A percentile compares a stretch with the other conserved stretches of the same genome.
These are phyloP conservation scores for Cephalotrichum gorgonifer DNA, from an alignment of 2,329 filamentous ascomycete genomes.

Conservation along the genomic window DNA sequence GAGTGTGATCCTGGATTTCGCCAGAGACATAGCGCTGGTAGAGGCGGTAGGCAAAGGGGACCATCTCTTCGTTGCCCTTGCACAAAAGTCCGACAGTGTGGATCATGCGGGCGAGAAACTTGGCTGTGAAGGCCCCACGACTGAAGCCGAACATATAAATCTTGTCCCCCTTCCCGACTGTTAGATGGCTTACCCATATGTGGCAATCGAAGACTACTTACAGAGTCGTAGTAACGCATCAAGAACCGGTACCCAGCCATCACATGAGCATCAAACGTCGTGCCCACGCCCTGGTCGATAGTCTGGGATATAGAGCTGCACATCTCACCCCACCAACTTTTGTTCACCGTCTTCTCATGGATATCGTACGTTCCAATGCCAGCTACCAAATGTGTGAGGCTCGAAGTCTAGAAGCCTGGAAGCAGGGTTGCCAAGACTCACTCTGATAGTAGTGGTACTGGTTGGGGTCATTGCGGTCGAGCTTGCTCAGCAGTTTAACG, in stretches of 20 bases:
- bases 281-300: slow-evolving; percentile 31
- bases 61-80: slow-evolving; percentile 42
- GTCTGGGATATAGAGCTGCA: slow-evolving; percentile 25
- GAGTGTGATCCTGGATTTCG: slow-evolving; percentile 20
- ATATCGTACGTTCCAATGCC: slow-evolving; percentile 39
- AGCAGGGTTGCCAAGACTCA: slow-evolving; percentile 14
- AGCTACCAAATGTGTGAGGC: slow-evolving; percentile 16
- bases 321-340: slow-evolving; percentile 21
- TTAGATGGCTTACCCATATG: not conserved
- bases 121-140: slow-evolving; percentile 41
- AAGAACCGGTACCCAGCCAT: slow-evolving; percentile 41
- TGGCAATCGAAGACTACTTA: too few relatives aligned
- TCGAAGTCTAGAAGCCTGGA: not conserved
- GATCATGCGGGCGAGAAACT: slow-evolving; percentile 41
- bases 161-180: slow-evolving; percentile 28
- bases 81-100: slow-evolving; percentile 36
- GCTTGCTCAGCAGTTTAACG: slow-evolving; percentile 35
- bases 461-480: slow-evolving; percentile 30
- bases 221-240: slow-evolving; percentile 40
- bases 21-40: slow-evolving; percentile 30
- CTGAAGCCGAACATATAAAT: slow-evolving; percentile 47
- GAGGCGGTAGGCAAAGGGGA: slow-evolving; percentile 35
- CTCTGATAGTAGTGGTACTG: slow-evolving; percentile 42
- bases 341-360: slow-evolving; percentile 29
- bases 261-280: slow-evolving; percentile 39